These are phyloP conservation scores for Acanthamoeba lenticulata DNA, from an alignment of 208 protist species.

Conservation along the genomic window DNA sequence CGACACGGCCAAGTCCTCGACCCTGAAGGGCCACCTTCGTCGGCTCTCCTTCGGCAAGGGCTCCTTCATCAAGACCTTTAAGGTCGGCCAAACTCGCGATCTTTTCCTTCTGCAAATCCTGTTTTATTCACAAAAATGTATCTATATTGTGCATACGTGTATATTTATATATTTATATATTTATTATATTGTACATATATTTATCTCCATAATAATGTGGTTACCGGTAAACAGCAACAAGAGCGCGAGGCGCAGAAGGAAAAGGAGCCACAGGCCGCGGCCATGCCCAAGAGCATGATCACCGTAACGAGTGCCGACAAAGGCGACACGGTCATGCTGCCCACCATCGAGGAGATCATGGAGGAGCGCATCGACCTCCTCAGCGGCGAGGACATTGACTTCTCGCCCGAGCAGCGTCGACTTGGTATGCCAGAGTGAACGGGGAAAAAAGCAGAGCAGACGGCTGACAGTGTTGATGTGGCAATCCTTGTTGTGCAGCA, in stretches of 20 bases:
- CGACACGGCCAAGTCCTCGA: neutral
- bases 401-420: slow-evolving; percentile 11
- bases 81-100: neutral
- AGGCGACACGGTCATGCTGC: neutral
- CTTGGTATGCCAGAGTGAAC: neutral
- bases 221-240: neutral
- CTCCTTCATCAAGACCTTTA: neutral
- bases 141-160: no score
- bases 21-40: neutral
- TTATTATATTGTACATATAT: no score
- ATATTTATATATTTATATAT: no score
- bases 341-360: slow-evolving; percentile 35
- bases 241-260: neutral
- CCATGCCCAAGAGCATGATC: neutral
- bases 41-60: slow-evolving; percentile 5
- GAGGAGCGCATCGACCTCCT: neutral
- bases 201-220: no score
- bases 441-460: no score
- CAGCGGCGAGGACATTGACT: neutral
- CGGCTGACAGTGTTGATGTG: neutral
- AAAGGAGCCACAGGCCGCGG: neutral
- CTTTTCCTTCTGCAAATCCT: neutral
- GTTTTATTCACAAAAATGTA: neutral
- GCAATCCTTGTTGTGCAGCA: neutral
- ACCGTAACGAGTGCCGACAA: neutral